Base-by-base conservation (phyloP, 768 basidiomycete species). In the Strobilomyces echinocephalus region DNA sequence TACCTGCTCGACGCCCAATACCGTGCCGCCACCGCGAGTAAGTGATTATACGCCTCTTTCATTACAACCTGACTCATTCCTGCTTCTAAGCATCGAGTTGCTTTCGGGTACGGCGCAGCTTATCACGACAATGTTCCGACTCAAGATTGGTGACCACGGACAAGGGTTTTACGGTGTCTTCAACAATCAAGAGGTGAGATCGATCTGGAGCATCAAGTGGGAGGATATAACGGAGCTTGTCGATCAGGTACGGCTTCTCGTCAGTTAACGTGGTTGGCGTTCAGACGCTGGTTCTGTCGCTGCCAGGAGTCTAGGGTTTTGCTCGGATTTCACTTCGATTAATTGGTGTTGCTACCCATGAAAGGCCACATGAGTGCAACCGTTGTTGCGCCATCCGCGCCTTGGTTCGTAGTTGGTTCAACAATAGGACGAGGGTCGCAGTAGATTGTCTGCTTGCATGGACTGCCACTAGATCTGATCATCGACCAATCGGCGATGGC, bases 1-100 rank as follows among this genome's bases (percentile, higher is more conserved):
- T 98, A 98, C 70, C 78, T 99, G n/a, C 78, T 99, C 44, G 95
- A 97, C 60, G 94, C 95, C 6, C 94, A 98, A 73, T 97, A 97
- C 56, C 90, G 95, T 26, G 97, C 95, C 9, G 93, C 95, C 12
- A 95, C 98, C 20, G 92, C 95, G 5, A 79, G 95, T 95, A 63
- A 67, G 91, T 62, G 11, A 45, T 21, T 8, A 18, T 20, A 11
- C 1, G 26, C 6, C 0, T 11, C 4, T 30, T 36, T 2, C 12
- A 3, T 39, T 0, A 57, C 90, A 87, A 84, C 4, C 52, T 49
- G 0, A 62, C 18, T 11, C 28, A 8, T 8, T 8, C 36, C 15
- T 24, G 14, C 46, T 18, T 5, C 7, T 15, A 69, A 69, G 68
- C 11, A 98, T 98, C 59, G 85, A 94, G 67, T 89, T 89, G 12